Conservation (phyloP, 176 grass and related monocot genomes). For the Zizania latifolia region DNA sequence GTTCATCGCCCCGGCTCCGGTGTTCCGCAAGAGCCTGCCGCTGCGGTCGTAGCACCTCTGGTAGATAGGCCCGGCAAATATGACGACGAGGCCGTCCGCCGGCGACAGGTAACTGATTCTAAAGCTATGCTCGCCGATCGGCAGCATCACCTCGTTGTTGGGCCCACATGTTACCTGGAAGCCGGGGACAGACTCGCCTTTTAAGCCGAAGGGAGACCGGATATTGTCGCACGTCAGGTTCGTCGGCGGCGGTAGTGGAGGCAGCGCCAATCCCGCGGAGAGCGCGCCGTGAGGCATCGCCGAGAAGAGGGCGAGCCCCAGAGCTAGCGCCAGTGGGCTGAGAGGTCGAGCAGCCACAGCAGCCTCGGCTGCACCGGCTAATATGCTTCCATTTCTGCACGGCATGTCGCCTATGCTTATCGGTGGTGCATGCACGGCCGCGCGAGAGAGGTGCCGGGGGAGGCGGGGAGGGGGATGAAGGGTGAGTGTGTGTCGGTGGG, state of each 20-base stretch:
- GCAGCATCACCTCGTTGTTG: not conserved
- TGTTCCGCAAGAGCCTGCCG: not conserved
- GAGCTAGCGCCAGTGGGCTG: not conserved
- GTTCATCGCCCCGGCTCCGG: not conserved
- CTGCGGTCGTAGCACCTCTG: conserved; percentile 19
- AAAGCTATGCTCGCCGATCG: not conserved
- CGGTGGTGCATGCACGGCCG: not conserved
- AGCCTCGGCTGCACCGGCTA: not conserved
- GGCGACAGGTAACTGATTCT: not conserved
- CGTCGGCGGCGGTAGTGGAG: not conserved
- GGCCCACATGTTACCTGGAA: conserved; percentile 17
- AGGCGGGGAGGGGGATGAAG: no score
- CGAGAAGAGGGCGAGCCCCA: not conserved
- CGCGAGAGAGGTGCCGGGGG: no score
- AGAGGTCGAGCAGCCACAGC: not conserved
- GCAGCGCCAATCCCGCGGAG: not conserved
- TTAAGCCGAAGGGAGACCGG: conserved; percentile 5
- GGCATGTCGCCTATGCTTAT: not conserved
- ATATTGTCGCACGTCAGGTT: not conserved
- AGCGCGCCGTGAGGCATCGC: not conserved
- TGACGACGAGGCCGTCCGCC: not conserved
- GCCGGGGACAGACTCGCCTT: rapidly evolving
- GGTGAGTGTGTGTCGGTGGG: no score
- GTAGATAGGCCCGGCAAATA: conserved; percentile 1
- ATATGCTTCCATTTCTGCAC: not conserved